Evolutionary conservation across 108 stramenopile species (phyloP).

Genomic region (Schizochytrium sp.): DNA sequence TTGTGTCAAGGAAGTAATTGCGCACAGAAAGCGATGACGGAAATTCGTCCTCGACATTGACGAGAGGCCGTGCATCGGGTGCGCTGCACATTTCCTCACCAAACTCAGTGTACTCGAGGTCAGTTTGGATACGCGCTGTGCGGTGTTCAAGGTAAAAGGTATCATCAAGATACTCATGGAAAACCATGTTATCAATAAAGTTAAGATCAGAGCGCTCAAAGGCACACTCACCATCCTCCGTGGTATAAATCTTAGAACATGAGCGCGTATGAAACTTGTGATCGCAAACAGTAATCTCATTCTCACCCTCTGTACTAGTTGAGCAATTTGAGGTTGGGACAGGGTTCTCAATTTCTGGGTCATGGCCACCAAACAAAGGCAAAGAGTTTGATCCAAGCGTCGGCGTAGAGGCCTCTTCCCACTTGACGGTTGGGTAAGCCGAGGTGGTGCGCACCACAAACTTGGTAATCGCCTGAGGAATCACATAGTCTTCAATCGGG

Average conservation of each 20-base stretch:
- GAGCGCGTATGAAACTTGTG: constrained; percentile 14
- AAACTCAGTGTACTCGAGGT: constrained; percentile 46
- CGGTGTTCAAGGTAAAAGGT: neutral
- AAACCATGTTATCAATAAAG: neutral
- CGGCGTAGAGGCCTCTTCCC: constrained; percentile 21
- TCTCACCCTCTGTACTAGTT: no score
- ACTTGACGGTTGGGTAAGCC: neutral
- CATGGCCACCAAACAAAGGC: neutral
- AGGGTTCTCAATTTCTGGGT: neutral
- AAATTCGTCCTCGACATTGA: constrained; percentile 29
- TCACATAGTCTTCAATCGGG: constrained; percentile 6
- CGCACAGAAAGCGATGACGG: neutral
- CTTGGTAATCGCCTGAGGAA: constrained; percentile 1
- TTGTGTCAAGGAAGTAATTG: neutral
- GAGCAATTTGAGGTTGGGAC: constrained; percentile 17
- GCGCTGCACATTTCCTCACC: neutral
- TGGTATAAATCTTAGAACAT: constrained; percentile 25
- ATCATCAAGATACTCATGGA: constrained; percentile 2
- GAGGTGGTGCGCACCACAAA: neutral
- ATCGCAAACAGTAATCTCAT: neutral
- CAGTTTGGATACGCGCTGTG: constrained; percentile 1
- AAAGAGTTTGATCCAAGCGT: neutral
- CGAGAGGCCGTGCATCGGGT: neutral
- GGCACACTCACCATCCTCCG: constrained; percentile 27
- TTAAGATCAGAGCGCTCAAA: constrained; percentile 9